phyloP scores from a whole-genome alignment of 306 rosid genomes.

The Quercus engelmannii region DNA sequence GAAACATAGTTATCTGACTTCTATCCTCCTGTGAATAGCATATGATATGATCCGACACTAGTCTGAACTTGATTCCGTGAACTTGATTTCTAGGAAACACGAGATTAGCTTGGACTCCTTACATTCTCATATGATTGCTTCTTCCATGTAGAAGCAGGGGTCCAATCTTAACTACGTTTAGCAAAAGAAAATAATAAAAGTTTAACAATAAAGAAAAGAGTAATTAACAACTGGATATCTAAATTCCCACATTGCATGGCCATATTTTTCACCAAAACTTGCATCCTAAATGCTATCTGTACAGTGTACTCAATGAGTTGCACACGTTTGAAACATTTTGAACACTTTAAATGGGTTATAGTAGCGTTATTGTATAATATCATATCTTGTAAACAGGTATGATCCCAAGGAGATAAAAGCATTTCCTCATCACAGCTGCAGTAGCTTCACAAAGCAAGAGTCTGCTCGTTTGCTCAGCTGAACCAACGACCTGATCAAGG shows the following conservation, averaged over 20 bases:
- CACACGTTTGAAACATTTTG: neutral
- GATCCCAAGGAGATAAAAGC: conserved; percentile 84
- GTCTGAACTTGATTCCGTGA: too few relatives aligned
- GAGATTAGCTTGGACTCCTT: too few relatives aligned
- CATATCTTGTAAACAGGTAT: conserved; percentile 81
- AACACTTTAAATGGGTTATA: conserved; percentile 9
- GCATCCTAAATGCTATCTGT: neutral
- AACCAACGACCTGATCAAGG: conserved; percentile 66
- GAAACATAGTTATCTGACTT: too few relatives aligned
- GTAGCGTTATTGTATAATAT: neutral
- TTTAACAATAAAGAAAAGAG: too few relatives aligned
- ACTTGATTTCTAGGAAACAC: too few relatives aligned
- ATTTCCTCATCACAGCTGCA: conserved; percentile 82
- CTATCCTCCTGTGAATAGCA: too few relatives aligned
- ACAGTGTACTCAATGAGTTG: neutral
- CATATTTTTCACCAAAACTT: neutral
- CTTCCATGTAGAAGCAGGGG: too few relatives aligned
- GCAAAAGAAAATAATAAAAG: too few relatives aligned
- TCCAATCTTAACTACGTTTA: too few relatives aligned
- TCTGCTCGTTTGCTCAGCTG: conserved; percentile 78
- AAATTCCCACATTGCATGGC: neutral
- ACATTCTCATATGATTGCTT: too few relatives aligned
- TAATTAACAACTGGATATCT: too few relatives aligned
- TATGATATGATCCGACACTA: too few relatives aligned
- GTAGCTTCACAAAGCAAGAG: conserved; percentile 97